Base-by-base conservation (phyloP, 2,329 filamentous ascomycete species). In the Hypomyces rosellus region DNA sequence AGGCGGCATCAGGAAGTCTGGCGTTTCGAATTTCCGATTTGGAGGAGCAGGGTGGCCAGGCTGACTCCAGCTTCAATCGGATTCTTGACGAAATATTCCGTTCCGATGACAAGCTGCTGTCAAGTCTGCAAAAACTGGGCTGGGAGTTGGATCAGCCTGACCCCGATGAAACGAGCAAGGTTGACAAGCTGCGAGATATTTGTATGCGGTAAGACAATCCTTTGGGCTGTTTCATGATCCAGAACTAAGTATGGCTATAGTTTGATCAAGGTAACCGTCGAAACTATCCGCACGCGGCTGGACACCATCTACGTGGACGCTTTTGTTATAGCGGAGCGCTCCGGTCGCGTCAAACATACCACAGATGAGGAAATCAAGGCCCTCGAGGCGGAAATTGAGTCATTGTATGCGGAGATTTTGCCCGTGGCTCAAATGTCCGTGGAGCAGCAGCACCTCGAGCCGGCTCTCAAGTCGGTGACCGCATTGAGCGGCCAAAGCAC, bases 391-490 rank as follows among this genome's bases (percentile, higher is more conserved):
- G 85, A 88, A 59, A 71, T 89, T 1, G 82, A 87, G 56, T 86
- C 83, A 4, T 70, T 89, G 3, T 84, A 86, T 57, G 72, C 82
- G 0, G 86, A 89, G 61, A 82, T 89, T 38, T 69, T 85, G 0
- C 80, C 84, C 0, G 81, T 89, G 2, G 79, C 84, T 6, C 80
- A 86, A 54, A 88, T 89, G 80, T 81, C 84, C 0, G 74, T 84
- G 1, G 82, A 88, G 56, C 79, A 85, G 57, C 81, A 86, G 60
- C 77, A 84, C 56, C 71, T 85, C 5, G 76, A 81, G 52, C 84
- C 85, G 0, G 80, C 84, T 1, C 66, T 80, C 5, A 66, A 68
- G 49, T 67, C 71, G 0, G 62, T 76, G 4, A 65, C 73, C 6
- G 64, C 69, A 2, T 72, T 67, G 49, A 73, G 71, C 45, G 69